phyloP scores from a whole-genome alignment of 2,329 filamentous ascomycete genomes.

The Setomelanomma holmii region DNA sequence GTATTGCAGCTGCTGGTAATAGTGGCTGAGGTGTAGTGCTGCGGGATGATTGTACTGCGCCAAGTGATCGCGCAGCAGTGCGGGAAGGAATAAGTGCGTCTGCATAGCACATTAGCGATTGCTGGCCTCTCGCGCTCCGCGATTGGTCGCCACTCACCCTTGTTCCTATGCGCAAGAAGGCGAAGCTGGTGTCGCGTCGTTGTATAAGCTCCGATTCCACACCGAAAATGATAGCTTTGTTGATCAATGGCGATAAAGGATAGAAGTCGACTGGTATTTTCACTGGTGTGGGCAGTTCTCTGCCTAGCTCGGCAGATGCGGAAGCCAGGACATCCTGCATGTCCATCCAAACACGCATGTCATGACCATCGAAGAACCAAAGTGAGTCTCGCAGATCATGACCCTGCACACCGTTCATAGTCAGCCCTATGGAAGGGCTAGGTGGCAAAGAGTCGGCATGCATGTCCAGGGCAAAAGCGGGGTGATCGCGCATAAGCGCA shows the following conservation, averaged over 20 bases:
- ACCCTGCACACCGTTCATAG: slow-evolving; percentile 55
- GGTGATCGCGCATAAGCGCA: slow-evolving; percentile 87
- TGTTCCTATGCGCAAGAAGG: slow-evolving; percentile 86
- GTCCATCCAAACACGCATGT: slow-evolving; percentile 88
- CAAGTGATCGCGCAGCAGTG: slow-evolving; percentile 82
- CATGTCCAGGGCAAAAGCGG: slow-evolving; percentile 56
- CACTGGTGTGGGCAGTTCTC: slow-evolving; percentile 76
- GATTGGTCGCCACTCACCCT: slow-evolving; percentile 65
- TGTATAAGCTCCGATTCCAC: slow-evolving; percentile 94
- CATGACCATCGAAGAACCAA: slow-evolving; percentile 90
- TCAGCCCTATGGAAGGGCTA: slow-evolving; percentile 57
- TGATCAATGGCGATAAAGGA: slow-evolving; percentile 84
- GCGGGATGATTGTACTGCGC: slow-evolving; percentile 77
- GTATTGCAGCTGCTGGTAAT: slow-evolving; percentile 87
- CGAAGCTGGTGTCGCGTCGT: slow-evolving; percentile 87
- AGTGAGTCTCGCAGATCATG: slow-evolving; percentile 80
- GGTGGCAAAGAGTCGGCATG: slow-evolving; percentile 57
- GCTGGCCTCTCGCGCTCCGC: neutral
- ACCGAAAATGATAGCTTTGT: slow-evolving; percentile 87
- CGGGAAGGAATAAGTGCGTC: slow-evolving; percentile 93
- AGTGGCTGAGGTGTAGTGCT: slow-evolving; percentile 80
- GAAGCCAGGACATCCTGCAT: slow-evolving; percentile 82
- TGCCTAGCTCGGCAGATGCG: slow-evolving; percentile 68
- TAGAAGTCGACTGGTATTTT: slow-evolving; percentile 93
- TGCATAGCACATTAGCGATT: slow-evolving; percentile 49